Evolutionary conservation across 2,329 filamentous ascomycete genomes (phyloP).

Genomic region (Pestalotiopsis fici): DNA sequence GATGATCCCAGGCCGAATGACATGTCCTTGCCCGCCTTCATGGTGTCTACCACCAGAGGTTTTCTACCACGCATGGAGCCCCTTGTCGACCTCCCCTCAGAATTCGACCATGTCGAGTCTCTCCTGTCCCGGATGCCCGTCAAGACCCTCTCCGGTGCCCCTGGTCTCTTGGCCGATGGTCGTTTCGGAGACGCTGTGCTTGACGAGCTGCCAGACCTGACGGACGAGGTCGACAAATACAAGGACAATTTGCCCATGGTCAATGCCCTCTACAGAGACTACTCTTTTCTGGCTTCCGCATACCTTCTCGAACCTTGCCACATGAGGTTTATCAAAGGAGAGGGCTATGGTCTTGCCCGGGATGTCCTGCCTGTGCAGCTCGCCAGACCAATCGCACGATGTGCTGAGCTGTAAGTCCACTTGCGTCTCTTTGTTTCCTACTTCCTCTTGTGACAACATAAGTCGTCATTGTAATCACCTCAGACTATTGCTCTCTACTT

Average conservation of each 20-base stretch:
- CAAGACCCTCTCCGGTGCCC: slow-evolving; percentile 69
- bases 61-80: slow-evolving; percentile 72
- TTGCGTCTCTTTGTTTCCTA: neutral
- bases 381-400: slow-evolving; percentile 78
- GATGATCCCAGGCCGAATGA: slow-evolving; percentile 64
- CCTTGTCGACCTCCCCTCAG: slow-evolving; percentile 64
- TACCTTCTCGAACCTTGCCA: slow-evolving; percentile 93
- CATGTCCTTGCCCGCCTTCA: slow-evolving; percentile 69
- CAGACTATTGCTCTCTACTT: too few species aligned
- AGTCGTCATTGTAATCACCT: too few species aligned
- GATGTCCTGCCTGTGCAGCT: slow-evolving; percentile 73
- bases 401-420: slow-evolving; percentile 78
- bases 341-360: slow-evolving; percentile 77
- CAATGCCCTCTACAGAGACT: slow-evolving; percentile 88
- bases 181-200: slow-evolving; percentile 75
- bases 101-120: slow-evolving; percentile 72
- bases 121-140: slow-evolving; percentile 55
- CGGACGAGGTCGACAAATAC: slow-evolving; percentile 70
- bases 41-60: slow-evolving; percentile 74
- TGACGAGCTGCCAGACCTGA: slow-evolving; percentile 76
- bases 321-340: slow-evolving; percentile 68
- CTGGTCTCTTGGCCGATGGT: slow-evolving; percentile 75
- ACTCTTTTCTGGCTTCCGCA: slow-evolving; percentile 85
- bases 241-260: slow-evolving; percentile 74
- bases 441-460: neutral